These are phyloP conservation scores for Jasminum sambac DNA, from an alignment of 257 asterid genomes.

Conservation along the genomic window DNA sequence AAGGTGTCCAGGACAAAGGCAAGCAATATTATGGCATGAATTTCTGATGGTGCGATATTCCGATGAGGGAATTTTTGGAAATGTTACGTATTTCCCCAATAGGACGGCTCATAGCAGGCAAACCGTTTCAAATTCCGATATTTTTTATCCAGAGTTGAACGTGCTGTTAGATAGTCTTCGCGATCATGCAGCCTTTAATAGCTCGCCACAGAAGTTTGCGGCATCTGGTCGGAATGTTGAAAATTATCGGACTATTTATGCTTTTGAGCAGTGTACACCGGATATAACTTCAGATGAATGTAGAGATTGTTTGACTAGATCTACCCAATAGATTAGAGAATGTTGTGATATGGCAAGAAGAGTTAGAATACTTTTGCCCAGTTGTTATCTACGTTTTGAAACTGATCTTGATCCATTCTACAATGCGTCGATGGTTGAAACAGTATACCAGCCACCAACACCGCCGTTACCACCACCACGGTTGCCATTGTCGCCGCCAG, in stretches of 20 bases:
- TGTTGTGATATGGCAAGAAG: conserved; percentile 8
- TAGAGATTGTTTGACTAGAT: not conserved
- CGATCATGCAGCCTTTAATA: conserved; percentile 8
- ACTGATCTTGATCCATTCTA: conserved; percentile 7
- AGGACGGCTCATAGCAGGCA: accelerated
- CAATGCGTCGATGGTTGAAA: not conserved
- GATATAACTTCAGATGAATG: not conserved
- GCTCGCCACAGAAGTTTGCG: conserved; percentile 23
- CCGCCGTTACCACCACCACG: not conserved
- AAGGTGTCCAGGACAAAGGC: conserved; percentile 1
- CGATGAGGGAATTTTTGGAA: not conserved
- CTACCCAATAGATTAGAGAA: not conserved
- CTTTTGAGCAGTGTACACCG: not conserved
- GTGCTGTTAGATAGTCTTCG: not conserved
- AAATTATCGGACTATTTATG: not conserved
- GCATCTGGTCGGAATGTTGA: not conserved
- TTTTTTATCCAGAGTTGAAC: not conserved
- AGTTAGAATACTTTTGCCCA: conserved; percentile 16
- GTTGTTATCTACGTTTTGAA: conserved; percentile 30
- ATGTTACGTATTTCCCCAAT: not conserved
- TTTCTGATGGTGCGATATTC: conserved; percentile 1
- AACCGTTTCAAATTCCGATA: not conserved
- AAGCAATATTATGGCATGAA: not conserved
- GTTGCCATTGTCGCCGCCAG: not conserved
- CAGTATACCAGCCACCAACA: conserved; percentile 3